A percentile compares a stretch with the other conserved stretches of the same genome.
phyloP scores from a whole-genome alignment of 352 stramenopile genomes.

The Thraustochytrium sp. region DNA sequence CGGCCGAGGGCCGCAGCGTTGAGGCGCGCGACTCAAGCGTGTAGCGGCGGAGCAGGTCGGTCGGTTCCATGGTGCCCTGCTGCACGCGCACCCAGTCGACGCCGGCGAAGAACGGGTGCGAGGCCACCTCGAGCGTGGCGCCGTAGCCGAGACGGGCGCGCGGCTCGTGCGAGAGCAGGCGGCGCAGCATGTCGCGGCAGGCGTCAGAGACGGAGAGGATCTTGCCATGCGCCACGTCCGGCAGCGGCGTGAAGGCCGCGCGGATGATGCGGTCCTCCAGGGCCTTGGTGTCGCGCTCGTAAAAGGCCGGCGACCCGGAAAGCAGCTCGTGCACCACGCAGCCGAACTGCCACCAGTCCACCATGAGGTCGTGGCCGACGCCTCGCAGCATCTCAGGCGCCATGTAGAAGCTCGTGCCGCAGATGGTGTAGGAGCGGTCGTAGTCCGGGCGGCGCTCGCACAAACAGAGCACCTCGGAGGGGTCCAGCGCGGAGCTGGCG shows the following conservation, averaged over 20 bases:
- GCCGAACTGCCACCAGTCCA: slow-evolving; percentile 46
- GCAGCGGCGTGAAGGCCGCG: background rate
- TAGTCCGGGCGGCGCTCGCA: background rate
- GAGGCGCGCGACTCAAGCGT: slow-evolving; percentile 3
- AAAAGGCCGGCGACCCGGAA: slow-evolving; percentile 13
- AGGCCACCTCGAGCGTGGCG: slow-evolving; percentile 72
- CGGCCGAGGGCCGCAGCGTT: background rate
- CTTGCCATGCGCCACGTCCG: background rate
- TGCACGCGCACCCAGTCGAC: slow-evolving; percentile 63
- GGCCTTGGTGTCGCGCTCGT: background rate
- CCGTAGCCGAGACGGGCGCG: slow-evolving; percentile 36
- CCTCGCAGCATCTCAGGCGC: slow-evolving; percentile 44
- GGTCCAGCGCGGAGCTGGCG: background rate
- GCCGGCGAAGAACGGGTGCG: slow-evolving; percentile 75
- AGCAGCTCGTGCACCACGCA: slow-evolving; percentile 44
- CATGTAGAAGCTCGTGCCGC: slow-evolving; percentile 47
- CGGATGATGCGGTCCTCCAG: slow-evolving; percentile 18
- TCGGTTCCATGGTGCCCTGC: background rate
- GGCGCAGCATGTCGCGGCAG: background rate
- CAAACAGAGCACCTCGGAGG: background rate
- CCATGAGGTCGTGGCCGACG: slow-evolving; percentile 7
- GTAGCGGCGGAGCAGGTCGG: background rate
- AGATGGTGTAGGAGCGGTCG: slow-evolving; percentile 29
- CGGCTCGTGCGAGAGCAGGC: slow-evolving; percentile 32
- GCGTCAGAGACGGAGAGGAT: background rate